Evolutionary conservation across 2,329 filamentous ascomycete species (phyloP).

Genomic region (Aplosporella prunicola): DNA sequence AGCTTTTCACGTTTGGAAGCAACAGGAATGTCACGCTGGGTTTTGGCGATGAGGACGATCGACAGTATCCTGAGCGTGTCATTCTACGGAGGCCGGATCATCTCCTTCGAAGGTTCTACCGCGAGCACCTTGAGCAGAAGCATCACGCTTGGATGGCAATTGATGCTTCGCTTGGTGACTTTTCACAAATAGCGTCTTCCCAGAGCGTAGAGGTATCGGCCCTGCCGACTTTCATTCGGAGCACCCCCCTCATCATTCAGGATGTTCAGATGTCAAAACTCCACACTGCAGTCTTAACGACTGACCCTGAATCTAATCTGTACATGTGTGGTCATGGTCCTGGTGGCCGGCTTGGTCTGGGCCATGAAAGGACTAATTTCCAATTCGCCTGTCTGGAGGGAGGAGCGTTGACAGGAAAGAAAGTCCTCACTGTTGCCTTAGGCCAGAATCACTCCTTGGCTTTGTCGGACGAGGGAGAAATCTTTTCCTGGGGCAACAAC

Average conservation of each 20-base stretch:
- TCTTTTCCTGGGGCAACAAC: slow-evolving; percentile 93
- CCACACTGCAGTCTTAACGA: slow-evolving; percentile 79
- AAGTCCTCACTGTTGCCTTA: slow-evolving; percentile 66
- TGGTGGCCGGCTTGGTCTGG: slow-evolving; percentile 78
- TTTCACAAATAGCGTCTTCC: slow-evolving; percentile 10
- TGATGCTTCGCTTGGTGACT: slow-evolving; percentile 21
- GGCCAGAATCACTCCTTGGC: slow-evolving; percentile 89
- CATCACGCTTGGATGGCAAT: slow-evolving; percentile 29
- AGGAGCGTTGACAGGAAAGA: slow-evolving; percentile 62
- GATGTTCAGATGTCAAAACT: slow-evolving; percentile 85
- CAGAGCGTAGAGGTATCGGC: slow-evolving; percentile 38
- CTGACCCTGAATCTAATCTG: slow-evolving; percentile 79
- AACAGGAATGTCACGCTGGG: slow-evolving; percentile 92
- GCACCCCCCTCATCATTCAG: slow-evolving; percentile 63
- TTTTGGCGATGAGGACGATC: slow-evolving; percentile 89
- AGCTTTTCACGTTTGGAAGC: slow-evolving; percentile 88
- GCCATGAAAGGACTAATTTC: slow-evolving; percentile 83
- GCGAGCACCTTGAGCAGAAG: slow-evolving; percentile 51
- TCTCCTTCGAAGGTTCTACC: slow-evolving; percentile 63
- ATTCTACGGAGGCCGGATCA: slow-evolving; percentile 66
- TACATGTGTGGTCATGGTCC: slow-evolving; percentile 89
- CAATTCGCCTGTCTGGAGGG: slow-evolving; percentile 74
- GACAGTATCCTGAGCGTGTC: slow-evolving; percentile 84
- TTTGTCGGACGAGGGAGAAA: slow-evolving; percentile 73
- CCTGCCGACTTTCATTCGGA: slow-evolving; percentile 63